These are phyloP conservation scores for Paratinospora sagittata DNA, from an alignment of 164 flowering plant species.

Conservation along the genomic window DNA sequence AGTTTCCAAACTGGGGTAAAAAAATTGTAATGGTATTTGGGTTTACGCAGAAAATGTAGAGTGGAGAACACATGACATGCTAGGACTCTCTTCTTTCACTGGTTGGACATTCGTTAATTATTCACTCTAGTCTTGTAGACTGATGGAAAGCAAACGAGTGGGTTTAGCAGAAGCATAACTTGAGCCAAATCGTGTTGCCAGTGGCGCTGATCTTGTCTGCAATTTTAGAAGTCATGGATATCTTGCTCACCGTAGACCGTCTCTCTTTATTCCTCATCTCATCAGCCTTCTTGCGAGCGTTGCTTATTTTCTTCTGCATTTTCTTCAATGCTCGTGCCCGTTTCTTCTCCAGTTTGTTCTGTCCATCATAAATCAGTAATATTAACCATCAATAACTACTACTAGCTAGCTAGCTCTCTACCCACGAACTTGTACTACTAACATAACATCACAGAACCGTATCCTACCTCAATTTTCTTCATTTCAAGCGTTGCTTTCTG, in stretches of 20 bases:
- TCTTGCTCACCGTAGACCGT: background rate
- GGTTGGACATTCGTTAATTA: too few relatives aligned
- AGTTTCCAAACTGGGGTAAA: too few relatives aligned
- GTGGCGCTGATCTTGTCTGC: conserved; percentile 7
- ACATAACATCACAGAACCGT: too few relatives aligned
- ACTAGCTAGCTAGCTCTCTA: too few relatives aligned
- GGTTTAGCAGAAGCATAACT: background rate
- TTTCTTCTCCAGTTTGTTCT: conserved; percentile 73
- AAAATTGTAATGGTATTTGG: too few relatives aligned
- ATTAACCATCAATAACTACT: background rate
- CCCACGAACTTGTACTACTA: too few relatives aligned
- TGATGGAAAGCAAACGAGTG: too few relatives aligned
- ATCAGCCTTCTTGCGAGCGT: conserved; percentile 66
- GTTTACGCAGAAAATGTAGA: too few relatives aligned
- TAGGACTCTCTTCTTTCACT: too few relatives aligned
- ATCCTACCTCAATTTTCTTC: conserved; percentile 26
- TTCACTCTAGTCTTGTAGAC: too few relatives aligned
- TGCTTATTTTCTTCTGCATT: conserved; percentile 57
- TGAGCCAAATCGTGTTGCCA: background rate
- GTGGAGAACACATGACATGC: too few relatives aligned
- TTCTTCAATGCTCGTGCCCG: conserved; percentile 59
- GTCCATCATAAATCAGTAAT: background rate
- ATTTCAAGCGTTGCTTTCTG: conserved; percentile 15
- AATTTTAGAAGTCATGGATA: background rate
- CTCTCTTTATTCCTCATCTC: conserved; percentile 43